Evolutionary conservation across 1,139 yeast species (phyloP).

Genomic region (Sugiyamaella pinicola): DNA sequence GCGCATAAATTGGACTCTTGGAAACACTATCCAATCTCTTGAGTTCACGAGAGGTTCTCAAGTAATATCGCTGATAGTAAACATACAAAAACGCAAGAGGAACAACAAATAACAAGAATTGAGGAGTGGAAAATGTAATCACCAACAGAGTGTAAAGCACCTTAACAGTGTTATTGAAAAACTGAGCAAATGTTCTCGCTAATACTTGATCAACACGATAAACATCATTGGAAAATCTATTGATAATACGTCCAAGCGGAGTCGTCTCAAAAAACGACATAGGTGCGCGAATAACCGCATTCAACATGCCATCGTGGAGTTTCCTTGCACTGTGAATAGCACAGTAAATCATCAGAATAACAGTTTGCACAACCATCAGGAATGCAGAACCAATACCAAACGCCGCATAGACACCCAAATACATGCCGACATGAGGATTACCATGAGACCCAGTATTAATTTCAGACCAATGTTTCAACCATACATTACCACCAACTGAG

Average conservation of each 20-base stretch:
- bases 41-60: slow-evolving; percentile 88
- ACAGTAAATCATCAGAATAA: slow-evolving; percentile 79
- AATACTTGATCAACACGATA: slow-evolving; percentile 88
- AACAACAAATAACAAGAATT: slow-evolving; percentile 66
- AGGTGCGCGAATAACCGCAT: slow-evolving; percentile 83
- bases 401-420: slow-evolving; percentile 73
- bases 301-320: slow-evolving; percentile 79
- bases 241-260: slow-evolving; percentile 91
- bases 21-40: slow-evolving; percentile 94
- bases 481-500: slow-evolving; percentile 68
- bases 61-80: slow-evolving; percentile 85
- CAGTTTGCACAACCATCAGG: slow-evolving; percentile 65
- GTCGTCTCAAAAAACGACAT: slow-evolving; percentile 98
- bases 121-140: slow-evolving; percentile 87
- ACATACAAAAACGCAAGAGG: slow-evolving; percentile 75
- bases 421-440: slow-evolving; percentile 70
- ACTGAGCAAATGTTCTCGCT: slow-evolving; percentile 82
- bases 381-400: slow-evolving; percentile 70
- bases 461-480: slow-evolving; percentile 99
- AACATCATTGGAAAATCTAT: slow-evolving; percentile 91
- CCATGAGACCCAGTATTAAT: slow-evolving; percentile 67
- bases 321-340: slow-evolving; percentile 79
- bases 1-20: slow-evolving; percentile 91
- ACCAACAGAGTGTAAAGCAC: slow-evolving; percentile 84
- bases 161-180: slow-evolving; percentile 68